Evolutionary conservation across 768 basidiomycete genomes (phyloP).

Genomic region (Tricholomella constricta): DNA sequence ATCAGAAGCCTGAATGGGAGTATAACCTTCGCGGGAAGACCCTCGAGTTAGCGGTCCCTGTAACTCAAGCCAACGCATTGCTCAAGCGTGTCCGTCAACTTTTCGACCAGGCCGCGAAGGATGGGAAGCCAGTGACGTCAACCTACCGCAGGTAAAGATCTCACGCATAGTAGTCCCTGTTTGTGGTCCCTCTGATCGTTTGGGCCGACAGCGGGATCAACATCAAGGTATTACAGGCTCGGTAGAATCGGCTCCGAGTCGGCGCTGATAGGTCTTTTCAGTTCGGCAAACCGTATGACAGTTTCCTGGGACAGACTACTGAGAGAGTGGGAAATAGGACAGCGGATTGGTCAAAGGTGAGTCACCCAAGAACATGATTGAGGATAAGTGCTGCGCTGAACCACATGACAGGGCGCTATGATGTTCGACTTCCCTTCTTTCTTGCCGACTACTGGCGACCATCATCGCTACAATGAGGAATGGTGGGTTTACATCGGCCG

Average conservation of each 20-base stretch:
- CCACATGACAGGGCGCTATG: constrained; percentile 30
- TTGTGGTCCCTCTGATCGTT: constrained; percentile 1
- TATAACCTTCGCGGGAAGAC: constrained; percentile 36
- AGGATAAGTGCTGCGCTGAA: neutral
- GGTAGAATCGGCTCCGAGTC: neutral
- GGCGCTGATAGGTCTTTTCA: constrained; percentile 9
- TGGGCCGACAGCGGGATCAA: constrained; percentile 29
- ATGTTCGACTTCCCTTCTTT: constrained; percentile 43
- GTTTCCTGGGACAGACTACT: constrained; percentile 38
- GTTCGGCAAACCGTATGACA: constrained; percentile 39
- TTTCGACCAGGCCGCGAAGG: constrained; percentile 33
- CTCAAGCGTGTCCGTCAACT: constrained; percentile 34
- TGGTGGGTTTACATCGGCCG: constrained; percentile 22
- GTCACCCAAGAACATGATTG: neutral
- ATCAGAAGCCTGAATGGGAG: constrained; percentile 35
- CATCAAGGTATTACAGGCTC: constrained; percentile 27
- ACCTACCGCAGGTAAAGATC: constrained; percentile 33
- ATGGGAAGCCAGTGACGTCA: constrained; percentile 37
- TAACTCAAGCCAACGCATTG: constrained; percentile 31
- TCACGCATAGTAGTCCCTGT: neutral
- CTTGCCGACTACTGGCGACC: constrained; percentile 33
- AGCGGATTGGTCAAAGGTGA: constrained; percentile 38
- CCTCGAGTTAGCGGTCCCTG: constrained; percentile 36
- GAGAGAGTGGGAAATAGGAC: constrained; percentile 29
- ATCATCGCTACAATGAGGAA: constrained; percentile 34